Percentiles rank a stretch among this genome's conserved stretches.
phyloP scores from a whole-genome alignment of 352 stramenopile species.

The Globisporangium megalacanthum region DNA sequence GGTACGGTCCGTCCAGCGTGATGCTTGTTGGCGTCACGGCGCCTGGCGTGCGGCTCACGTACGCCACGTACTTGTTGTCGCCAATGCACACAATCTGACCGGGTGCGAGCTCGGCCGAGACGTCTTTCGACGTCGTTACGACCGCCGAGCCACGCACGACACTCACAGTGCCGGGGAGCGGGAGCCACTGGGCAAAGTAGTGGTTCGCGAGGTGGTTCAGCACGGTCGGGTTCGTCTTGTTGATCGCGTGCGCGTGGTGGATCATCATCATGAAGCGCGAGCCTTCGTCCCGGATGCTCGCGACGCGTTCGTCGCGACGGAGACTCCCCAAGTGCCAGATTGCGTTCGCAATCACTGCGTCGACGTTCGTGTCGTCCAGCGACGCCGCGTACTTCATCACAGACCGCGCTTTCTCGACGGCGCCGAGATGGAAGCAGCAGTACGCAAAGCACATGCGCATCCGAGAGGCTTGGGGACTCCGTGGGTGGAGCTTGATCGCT shows the following conservation, averaged over 20 bases:
- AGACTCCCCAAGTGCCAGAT: constrained; percentile 89
- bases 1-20: constrained; percentile 74
- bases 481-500: constrained; percentile 92
- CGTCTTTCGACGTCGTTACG: constrained; percentile 82
- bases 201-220: constrained; percentile 98
- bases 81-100: constrained; percentile 93
- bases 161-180: constrained; percentile 80
- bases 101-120: constrained; percentile 81
- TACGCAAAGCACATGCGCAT: constrained; percentile 96
- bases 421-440: constrained; percentile 93
- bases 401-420: constrained; percentile 78
- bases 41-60: constrained; percentile 67
- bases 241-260: constrained; percentile 86
- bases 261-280: constrained; percentile 90
- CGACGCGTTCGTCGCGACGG: constrained; percentile 60
- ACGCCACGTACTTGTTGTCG: constrained; percentile 87
- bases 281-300: constrained; percentile 82
- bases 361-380: constrained; percentile 90
- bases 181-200: constrained; percentile 97
- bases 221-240: constrained; percentile 88
- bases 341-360: constrained; percentile 92
- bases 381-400: constrained; percentile 84
- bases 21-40: constrained; percentile 61
- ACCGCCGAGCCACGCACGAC: constrained; percentile 84
- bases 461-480: constrained; percentile 82